Conservation (phyloP, 345 rosid species). For the Hirschfeldia incana region DNA sequence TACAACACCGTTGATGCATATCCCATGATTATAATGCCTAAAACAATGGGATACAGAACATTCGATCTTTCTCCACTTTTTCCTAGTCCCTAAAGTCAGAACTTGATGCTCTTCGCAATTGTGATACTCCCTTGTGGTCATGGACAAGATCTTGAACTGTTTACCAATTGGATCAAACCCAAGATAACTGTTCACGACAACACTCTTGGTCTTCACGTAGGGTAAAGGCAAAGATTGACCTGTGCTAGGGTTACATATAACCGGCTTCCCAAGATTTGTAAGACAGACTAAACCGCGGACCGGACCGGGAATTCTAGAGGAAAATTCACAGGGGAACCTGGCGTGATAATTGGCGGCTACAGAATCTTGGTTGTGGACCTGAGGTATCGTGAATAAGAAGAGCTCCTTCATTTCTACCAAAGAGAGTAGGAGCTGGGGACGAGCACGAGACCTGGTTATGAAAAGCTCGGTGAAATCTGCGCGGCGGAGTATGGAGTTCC, state of each 20-base stretch:
- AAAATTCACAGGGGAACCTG: neutral
- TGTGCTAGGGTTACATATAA: neutral
- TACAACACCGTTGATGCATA: neutral
- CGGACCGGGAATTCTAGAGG: neutral
- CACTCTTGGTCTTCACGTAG: neutral
- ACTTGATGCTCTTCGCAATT: neutral
- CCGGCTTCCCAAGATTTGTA: neutral
- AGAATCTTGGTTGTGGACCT: neutral
- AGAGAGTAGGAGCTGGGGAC: neutral
- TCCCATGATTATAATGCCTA: neutral
- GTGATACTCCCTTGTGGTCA: neutral
- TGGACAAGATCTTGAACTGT: neutral
- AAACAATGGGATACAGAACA: neutral
- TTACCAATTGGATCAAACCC: neutral
- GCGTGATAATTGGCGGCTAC: neutral
- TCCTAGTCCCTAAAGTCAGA: neutral
- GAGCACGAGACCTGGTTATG: neutral
- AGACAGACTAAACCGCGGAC: neutral
- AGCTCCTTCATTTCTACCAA: neutral
- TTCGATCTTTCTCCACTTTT: neutral
- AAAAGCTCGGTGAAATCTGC: neutral
- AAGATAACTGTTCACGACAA: neutral
- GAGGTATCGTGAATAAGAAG: conserved; percentile 1
- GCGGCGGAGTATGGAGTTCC: neutral
- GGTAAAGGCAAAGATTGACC: neutral